Conservation (phyloP, 2,329 filamentous ascomycete genomes). For the Ophiostoma triangulosporum region DNA sequence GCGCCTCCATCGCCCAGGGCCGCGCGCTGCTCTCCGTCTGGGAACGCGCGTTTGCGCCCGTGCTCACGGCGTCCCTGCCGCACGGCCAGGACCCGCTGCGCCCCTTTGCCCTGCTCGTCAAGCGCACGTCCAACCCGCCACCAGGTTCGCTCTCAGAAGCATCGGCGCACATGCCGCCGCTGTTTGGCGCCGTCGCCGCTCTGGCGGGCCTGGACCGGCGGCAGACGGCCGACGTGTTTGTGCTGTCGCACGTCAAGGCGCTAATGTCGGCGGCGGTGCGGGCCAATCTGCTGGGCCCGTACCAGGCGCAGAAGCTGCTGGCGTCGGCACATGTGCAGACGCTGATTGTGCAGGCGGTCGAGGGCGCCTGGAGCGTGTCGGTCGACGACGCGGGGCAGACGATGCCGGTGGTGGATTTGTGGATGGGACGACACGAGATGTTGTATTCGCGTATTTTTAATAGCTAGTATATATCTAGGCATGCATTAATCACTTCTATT, state of each 20-base stretch:
- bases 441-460: conserved; percentile 81
- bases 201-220: conserved; percentile 46
- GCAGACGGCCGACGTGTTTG: conserved; percentile 60
- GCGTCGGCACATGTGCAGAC: conserved; percentile 45
- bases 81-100: conserved; percentile 19
- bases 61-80: conserved; percentile 2
- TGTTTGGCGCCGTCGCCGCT: conserved; percentile 53
- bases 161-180: conserved; percentile 54
- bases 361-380: conserved; percentile 41
- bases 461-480: conserved; percentile 35
- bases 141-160: conserved; percentile 25
- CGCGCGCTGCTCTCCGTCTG: conserved; percentile 61
- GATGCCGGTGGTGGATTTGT: conserved; percentile 67
- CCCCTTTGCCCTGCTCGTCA: conserved; percentile 25
- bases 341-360: conserved; percentile 44
- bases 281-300: conserved; percentile 66
- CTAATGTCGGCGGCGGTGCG: conserved; percentile 64
- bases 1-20: conserved; percentile 64
- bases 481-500: too few species aligned
- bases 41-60: conserved; percentile 51
- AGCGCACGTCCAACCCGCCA: conserved; percentile 10
- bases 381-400: conserved; percentile 59
- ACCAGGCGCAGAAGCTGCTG: conserved; percentile 62
- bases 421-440: conserved; percentile 71
- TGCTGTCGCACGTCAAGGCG: conserved; percentile 65